Conservation (phyloP, 176 grass and related monocot species). For the Hyparrhenia diplandra region DNA sequence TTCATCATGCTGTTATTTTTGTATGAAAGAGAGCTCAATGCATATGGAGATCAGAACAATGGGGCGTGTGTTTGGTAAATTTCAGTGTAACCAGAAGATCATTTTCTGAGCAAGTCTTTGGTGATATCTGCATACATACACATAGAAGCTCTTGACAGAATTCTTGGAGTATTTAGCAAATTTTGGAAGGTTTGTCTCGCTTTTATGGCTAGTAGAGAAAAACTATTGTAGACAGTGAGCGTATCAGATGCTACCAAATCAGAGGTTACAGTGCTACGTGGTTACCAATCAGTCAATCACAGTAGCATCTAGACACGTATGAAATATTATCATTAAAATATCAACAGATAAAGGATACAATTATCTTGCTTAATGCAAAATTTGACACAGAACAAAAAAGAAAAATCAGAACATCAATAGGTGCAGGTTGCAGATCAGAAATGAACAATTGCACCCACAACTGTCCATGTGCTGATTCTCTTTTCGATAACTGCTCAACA, state of each 20-base stretch:
- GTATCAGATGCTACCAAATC: background rate
- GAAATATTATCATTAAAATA: background rate
- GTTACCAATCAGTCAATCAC: background rate
- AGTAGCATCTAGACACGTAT: background rate
- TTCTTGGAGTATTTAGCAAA: background rate
- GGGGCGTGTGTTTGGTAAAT: background rate
- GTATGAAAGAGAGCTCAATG: background rate
- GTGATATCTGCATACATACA: background rate
- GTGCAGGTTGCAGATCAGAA: background rate
- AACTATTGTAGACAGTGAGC: background rate
- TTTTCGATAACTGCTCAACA: background rate
- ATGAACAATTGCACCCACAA: background rate
- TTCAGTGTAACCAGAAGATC: background rate
- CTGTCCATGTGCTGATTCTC: background rate
- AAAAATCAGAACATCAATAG: background rate
- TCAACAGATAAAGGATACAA: background rate
- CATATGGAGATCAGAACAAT: background rate
- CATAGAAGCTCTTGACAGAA: background rate
- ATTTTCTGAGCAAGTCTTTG: background rate
- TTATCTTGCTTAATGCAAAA: background rate
- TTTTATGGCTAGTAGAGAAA: background rate
- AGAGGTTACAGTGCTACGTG: background rate
- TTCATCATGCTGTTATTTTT: slow-evolving; percentile 1
- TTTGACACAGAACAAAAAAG: background rate
- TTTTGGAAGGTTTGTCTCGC: background rate